These are phyloP conservation scores for Mychonastes homosphaera DNA, from an alignment of 139 green algal genomes.

Conservation along the genomic window DNA sequence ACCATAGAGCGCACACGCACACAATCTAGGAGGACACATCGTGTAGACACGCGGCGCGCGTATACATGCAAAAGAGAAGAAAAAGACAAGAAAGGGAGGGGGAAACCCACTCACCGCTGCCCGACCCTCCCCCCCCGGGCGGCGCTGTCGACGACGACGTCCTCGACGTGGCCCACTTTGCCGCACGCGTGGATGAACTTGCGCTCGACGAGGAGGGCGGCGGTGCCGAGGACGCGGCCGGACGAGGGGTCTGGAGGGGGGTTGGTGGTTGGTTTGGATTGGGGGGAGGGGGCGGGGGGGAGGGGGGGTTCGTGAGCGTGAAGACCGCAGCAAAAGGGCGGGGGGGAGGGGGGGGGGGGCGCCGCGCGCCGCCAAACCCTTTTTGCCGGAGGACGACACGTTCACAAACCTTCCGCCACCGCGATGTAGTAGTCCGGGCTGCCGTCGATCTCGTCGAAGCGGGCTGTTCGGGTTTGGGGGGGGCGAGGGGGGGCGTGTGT, in stretches of 20 bases:
- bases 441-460: slow-evolving; percentile 15
- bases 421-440: slow-evolving; percentile 36
- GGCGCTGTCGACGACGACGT: slow-evolving; percentile 75
- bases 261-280: neutral
- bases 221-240: slow-evolving; percentile 53
- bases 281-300: neutral
- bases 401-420: slow-evolving; percentile 45
- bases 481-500: neutral
- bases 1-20: neutral
- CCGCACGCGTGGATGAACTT: slow-evolving; percentile 82
- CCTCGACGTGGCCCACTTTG: slow-evolving; percentile 80
- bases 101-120: slow-evolving; percentile 23
- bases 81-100: neutral
- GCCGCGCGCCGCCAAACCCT: neutral
- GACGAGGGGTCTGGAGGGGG: slow-evolving; percentile 18
- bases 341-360: neutral
- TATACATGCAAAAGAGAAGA: neutral
- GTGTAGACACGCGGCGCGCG: too few species aligned
- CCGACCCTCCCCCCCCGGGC: slow-evolving; percentile 63
- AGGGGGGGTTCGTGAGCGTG: neutral
- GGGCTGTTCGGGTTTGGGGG: neutral
- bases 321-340: neutral
- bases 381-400: neutral
- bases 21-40: neutral
- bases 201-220: slow-evolving; percentile 66